These are phyloP conservation scores for Ceratobasidium sp. DNA, from an alignment of 1,284 basidiomycete species.

Conservation along the genomic window DNA sequence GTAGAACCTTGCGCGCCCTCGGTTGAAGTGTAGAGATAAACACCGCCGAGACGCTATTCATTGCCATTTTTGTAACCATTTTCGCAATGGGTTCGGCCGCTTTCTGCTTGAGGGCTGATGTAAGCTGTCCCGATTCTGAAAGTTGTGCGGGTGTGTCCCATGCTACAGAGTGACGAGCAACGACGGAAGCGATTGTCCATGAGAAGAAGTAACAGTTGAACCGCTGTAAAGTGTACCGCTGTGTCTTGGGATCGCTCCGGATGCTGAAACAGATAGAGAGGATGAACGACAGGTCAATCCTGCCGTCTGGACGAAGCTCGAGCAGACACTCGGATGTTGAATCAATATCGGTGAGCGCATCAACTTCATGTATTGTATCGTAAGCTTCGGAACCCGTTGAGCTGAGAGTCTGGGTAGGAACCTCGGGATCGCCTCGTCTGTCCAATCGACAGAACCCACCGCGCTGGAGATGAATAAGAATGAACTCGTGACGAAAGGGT, in stretches of 20 bases:
- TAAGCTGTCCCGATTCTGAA: not conserved
- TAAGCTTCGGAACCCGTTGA: not conserved
- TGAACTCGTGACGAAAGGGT: constrained; percentile 20
- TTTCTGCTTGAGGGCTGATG: not conserved
- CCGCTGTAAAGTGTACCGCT: not conserved
- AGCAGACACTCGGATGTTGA: not conserved
- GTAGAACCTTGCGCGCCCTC: not conserved
- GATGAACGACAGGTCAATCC: constrained; percentile 3
- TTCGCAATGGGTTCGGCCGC: not conserved
- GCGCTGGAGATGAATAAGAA: constrained; percentile 1
- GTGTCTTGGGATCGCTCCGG: not conserved
- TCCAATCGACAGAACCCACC: constrained; percentile 17
- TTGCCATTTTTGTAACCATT: not conserved
- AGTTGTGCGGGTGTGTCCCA: constrained; percentile 10
- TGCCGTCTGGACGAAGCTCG: not conserved
- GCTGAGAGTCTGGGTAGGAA: not conserved
- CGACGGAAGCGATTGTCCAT: constrained; percentile 12
- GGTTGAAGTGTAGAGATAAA: not conserved
- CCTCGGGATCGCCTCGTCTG: not conserved
- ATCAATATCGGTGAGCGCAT: not conserved
- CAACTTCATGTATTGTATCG: constrained; percentile 1
- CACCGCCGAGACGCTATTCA: not conserved
- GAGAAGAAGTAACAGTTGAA: constrained; percentile 34
- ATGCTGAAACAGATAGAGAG: constrained; percentile 18
- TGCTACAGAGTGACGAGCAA: constrained; percentile 5